A percentile compares a stretch with the other conserved stretches of the same genome.
Conservation (phyloP, 176 grass and related monocot species). For the Musa beccarii region DNA sequence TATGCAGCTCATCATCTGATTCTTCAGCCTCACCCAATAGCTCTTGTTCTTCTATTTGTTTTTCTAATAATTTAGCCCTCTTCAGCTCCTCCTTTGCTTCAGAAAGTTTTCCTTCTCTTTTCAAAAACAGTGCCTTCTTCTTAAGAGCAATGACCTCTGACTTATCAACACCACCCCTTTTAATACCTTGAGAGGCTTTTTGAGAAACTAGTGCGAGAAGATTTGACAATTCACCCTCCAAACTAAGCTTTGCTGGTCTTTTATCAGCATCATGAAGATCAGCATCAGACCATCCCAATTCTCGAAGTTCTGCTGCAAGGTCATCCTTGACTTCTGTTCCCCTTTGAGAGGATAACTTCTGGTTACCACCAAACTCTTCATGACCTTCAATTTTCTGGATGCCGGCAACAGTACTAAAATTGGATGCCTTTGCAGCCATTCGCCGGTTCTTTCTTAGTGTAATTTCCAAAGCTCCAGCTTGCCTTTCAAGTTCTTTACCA, state of each 20-base stretch:
- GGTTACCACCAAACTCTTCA: slow-evolving; percentile 31
- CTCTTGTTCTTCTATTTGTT: slow-evolving; percentile 75
- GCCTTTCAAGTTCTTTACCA: slow-evolving; percentile 84
- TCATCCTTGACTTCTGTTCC: slow-evolving; percentile 59
- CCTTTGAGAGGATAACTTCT: slow-evolving; percentile 37
- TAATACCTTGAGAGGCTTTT: slow-evolving; percentile 46
- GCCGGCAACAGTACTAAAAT: slow-evolving; percentile 13
- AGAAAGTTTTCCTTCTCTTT: slow-evolving; percentile 69
- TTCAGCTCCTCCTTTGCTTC: slow-evolving; percentile 99
- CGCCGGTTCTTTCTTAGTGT: slow-evolving; percentile 54
- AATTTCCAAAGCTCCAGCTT: slow-evolving; percentile 62
- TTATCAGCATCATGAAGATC: slow-evolving; percentile 64
- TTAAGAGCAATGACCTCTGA: slow-evolving; percentile 82
- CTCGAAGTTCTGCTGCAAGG: slow-evolving; percentile 72
- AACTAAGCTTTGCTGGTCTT: slow-evolving; percentile 38
- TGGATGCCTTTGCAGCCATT: slow-evolving; percentile 35
- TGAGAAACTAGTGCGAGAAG: slow-evolving; percentile 63
- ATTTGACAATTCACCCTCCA: slow-evolving; percentile 81
- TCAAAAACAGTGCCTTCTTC: slow-evolving; percentile 70
- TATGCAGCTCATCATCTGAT: slow-evolving; percentile 78
- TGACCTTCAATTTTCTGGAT: slow-evolving; percentile 24
- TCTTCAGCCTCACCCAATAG: slow-evolving; percentile 81
- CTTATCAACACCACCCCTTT: slow-evolving; percentile 46
- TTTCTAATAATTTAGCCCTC: slow-evolving; percentile 94
- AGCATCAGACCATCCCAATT: slow-evolving; percentile 84